These are phyloP conservation scores for Suillus hirtellus DNA, from an alignment of 768 basidiomycete genomes.

Conservation along the genomic window DNA sequence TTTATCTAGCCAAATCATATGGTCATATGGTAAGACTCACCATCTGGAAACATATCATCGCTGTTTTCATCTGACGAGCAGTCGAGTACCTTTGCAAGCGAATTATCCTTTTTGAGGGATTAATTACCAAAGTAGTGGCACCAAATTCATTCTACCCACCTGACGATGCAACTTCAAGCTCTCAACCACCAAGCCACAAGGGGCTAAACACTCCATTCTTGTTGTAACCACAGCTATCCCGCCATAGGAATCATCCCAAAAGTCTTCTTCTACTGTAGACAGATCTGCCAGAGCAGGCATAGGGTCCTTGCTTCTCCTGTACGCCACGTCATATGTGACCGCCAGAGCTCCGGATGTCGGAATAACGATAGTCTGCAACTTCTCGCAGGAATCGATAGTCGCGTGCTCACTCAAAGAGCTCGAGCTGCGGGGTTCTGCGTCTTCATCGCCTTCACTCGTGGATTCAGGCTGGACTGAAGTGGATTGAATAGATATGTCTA, in stretches of 20 bases:
- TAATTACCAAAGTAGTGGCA: not conserved
- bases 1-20: conserved; percentile 2
- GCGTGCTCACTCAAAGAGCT: conserved; percentile 20
- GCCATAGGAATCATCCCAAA: conserved; percentile 51
- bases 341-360: conserved; percentile 66
- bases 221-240: conserved; percentile 60
- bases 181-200: conserved; percentile 57
- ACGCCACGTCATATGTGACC: conserved; percentile 52
- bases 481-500: conserved; percentile 83
- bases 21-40: conserved; percentile 31
- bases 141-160: conserved; percentile 36
- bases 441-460: conserved; percentile 1
- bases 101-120: conserved; percentile 38
- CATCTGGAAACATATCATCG: conserved; percentile 47
- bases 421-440: conserved; percentile 13
- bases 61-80: conserved; percentile 50
- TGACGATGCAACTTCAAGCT: conserved; percentile 44
- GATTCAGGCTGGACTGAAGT: conserved; percentile 28
- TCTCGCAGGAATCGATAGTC: conserved; percentile 47
- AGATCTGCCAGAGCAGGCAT: conserved; percentile 55
- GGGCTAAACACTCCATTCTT: conserved; percentile 53
- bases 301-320: conserved; percentile 43
- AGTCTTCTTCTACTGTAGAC: conserved; percentile 49
- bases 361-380: conserved; percentile 64
- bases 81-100: conserved; percentile 47